Evolutionary conservation across 2,329 filamentous ascomycete species (phyloP).

Genomic region (Cytospora paraplurivora): DNA sequence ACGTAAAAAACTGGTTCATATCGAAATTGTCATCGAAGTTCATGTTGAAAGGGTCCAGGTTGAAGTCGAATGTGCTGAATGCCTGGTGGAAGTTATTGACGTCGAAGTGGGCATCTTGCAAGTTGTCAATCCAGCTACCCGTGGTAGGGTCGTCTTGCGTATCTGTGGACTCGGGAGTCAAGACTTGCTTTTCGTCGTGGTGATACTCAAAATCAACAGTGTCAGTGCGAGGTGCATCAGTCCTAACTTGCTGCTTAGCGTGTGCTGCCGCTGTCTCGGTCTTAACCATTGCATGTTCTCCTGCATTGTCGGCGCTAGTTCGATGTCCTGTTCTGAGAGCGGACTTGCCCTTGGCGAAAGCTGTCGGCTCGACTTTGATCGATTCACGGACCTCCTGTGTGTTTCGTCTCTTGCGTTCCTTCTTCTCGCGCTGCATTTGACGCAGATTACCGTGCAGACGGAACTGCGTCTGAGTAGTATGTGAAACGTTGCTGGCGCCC

Average conservation of each 20-base stretch:
- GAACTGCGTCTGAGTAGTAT: constrained; percentile 6
- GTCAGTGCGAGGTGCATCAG: not conserved
- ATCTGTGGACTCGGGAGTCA: not conserved
- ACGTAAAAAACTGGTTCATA: constrained; percentile 5
- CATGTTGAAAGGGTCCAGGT: constrained; percentile 11
- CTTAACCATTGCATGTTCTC: not conserved
- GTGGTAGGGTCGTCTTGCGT: not conserved
- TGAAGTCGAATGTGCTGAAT: constrained; percentile 6
- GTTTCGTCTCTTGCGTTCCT: constrained; percentile 3
- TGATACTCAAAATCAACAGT: not conserved
- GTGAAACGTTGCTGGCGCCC: not conserved
- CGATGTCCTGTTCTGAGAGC: not conserved
- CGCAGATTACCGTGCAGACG: constrained; percentile 1
- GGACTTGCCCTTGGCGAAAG: not conserved
- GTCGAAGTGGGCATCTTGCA: not conserved
- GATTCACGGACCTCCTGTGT: not conserved
- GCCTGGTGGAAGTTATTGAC: not conserved
- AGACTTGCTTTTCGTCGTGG: not conserved
- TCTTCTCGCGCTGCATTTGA: constrained; percentile 8
- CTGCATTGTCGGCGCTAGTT: not conserved
- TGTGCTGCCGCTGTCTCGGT: not conserved
- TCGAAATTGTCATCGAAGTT: constrained; percentile 13
- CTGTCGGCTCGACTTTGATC: not conserved
- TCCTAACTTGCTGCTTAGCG: not conserved
- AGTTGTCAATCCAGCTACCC: not conserved